Evolutionary conservation across 2,329 filamentous ascomycete species (phyloP).

Genomic region (Exutisphaerella laricina): DNA sequence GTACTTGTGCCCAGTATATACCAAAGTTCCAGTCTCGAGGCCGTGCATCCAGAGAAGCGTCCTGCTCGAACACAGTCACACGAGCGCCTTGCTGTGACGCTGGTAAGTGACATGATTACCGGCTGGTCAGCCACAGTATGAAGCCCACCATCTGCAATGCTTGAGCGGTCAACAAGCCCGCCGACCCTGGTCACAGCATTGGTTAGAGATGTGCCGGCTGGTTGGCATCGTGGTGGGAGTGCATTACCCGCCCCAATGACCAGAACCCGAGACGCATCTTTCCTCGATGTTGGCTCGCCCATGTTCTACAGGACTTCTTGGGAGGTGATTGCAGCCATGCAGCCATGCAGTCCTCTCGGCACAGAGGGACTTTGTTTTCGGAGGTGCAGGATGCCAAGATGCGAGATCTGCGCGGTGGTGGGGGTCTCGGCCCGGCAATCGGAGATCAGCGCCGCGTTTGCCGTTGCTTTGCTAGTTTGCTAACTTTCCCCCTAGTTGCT

Average conservation of each 20-base stretch:
- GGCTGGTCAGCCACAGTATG: conserved; percentile 1
- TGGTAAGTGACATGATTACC: neutral
- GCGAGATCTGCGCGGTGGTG: too few species aligned
- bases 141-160: conserved; percentile 15
- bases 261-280: conserved; percentile 10
- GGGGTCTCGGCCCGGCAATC: too few species aligned
- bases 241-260: conserved; percentile 14
- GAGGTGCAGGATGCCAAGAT: too few species aligned
- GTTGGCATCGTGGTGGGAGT: neutral
- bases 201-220: conserved; percentile 1
- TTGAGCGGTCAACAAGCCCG: conserved; percentile 18
- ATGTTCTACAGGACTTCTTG: conserved; percentile 1
- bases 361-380: too few species aligned
- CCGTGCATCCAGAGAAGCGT: conserved; percentile 13
- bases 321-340: neutral
- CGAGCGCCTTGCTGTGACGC: conserved; percentile 12
- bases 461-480: too few species aligned
- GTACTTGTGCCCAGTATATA: conserved; percentile 19
- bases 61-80: conserved; percentile 18
- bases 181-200: conserved; percentile 12
- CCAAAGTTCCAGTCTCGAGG: conserved; percentile 19
- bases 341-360: too few species aligned
- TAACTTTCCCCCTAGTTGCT: too few species aligned
- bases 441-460: too few species aligned
- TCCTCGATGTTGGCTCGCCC: conserved; percentile 2